These are phyloP conservation scores for Cladosporium sp. DNA, from an alignment of 2,329 filamentous ascomycete genomes.

Conservation along the genomic window DNA sequence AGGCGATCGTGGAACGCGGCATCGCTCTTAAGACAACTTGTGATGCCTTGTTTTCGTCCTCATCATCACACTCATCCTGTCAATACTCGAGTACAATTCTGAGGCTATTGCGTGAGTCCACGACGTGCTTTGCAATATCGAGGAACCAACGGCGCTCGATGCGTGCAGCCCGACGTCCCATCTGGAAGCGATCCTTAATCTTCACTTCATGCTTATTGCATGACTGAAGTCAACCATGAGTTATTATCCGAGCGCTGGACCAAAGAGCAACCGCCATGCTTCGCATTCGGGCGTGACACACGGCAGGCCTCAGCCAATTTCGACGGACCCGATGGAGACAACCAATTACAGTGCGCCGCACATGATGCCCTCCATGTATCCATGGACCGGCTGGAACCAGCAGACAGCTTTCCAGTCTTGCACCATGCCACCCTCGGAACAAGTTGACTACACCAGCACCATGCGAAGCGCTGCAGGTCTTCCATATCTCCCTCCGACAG, in stretches of 20 bases:
- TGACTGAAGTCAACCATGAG: background rate
- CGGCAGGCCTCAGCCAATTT: background rate
- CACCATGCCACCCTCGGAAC: background rate
- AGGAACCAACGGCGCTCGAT: too few relatives aligned
- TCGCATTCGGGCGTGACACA: background rate
- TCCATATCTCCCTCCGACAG: background rate
- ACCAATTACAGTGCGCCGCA: too few relatives aligned
- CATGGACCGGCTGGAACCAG: background rate
- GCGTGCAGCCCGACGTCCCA: too few relatives aligned
- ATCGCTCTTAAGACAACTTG: background rate
- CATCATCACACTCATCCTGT: background rate
- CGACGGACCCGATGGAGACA: background rate
- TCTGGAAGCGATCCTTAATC: too few relatives aligned
- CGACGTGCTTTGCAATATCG: too few relatives aligned
- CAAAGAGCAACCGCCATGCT: background rate
- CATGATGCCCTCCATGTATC: too few relatives aligned
- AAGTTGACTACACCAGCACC: background rate
- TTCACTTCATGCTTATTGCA: too few relatives aligned
- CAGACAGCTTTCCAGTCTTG: background rate
- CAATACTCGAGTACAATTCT: background rate
- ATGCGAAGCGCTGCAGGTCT: background rate
- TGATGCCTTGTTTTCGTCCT: slow-evolving; percentile 1
- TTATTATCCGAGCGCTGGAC: background rate
- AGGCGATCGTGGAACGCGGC: slow-evolving; percentile 8
- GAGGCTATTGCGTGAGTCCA: too few relatives aligned